Evolutionary conservation across 495 filamentous ascomycete genomes (phyloP).

Genomic region (Penicillium egyptiacum): DNA sequence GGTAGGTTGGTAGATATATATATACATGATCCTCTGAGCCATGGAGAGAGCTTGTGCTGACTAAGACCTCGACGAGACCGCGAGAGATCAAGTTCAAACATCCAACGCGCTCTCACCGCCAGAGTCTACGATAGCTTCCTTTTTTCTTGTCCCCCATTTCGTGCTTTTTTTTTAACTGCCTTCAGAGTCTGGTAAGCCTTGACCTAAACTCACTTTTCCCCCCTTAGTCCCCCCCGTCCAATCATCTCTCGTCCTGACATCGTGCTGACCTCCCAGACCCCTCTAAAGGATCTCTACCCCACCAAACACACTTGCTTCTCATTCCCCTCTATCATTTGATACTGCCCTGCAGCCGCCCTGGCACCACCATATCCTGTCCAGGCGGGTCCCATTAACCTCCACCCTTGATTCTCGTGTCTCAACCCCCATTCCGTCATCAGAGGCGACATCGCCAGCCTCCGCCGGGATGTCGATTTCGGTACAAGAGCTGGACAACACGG

Average conservation of each 20-base stretch:
- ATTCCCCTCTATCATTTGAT: slow-evolving; percentile 7
- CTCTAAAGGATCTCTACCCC: slow-evolving; percentile 35
- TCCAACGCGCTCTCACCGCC: slow-evolving; percentile 35
- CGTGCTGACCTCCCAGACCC: slow-evolving; percentile 26
- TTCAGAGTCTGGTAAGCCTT: not conserved
- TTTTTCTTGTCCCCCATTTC: slow-evolving; percentile 15
- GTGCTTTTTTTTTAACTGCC: slow-evolving; percentile 7
- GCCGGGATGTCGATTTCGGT: slow-evolving; percentile 68
- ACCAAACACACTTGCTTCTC: slow-evolving; percentile 18
- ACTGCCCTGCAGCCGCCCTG: slow-evolving; percentile 14
- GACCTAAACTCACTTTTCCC: not conserved
- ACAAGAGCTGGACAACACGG: slow-evolving; percentile 90
- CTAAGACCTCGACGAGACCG: slow-evolving; percentile 19
- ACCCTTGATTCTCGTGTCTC: slow-evolving; percentile 17
- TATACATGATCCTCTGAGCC: not conserved
- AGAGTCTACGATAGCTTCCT: slow-evolving; percentile 22
- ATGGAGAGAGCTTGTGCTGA: slow-evolving; percentile 15
- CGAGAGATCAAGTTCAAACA: slow-evolving; percentile 7
- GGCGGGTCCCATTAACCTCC: slow-evolving; percentile 7
- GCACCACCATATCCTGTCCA: slow-evolving; percentile 12
- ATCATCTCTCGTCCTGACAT: slow-evolving; percentile 12
- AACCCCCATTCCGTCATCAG: slow-evolving; percentile 24
- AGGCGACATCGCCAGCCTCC: slow-evolving; percentile 37
- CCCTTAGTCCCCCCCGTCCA: slow-evolving; percentile 4
- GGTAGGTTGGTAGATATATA: no score